Evolutionary conservation across 2,329 filamentous ascomycete genomes (phyloP), one percentile per base, ranked within the genome.

Genomic region (Alternaria solani): DNA sequence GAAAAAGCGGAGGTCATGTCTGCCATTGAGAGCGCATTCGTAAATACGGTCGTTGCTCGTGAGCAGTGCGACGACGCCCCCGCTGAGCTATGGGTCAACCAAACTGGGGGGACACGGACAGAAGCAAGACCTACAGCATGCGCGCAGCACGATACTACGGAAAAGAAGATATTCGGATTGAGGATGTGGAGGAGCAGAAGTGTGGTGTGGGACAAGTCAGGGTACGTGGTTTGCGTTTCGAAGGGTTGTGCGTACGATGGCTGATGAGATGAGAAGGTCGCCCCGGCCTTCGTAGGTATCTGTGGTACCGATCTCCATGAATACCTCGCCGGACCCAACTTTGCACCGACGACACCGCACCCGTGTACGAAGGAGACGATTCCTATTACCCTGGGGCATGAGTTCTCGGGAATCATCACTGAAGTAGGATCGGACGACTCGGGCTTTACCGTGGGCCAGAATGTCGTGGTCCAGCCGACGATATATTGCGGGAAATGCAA

Each of bases 351-450:
- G 7, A 75, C 73, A 7, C 85, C 87, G 1, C 88, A 90, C 67
- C 83, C 83, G 2, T 74, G 89, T 23, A 90, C 87, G 0, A 79
- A 82, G 32, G 85, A 86, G 57, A 80, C 79, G 1, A 81, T 87
- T 36, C 88, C 88, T 4, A 81, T 89, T 9, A 87, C 83, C 0
- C 79, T 90, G 9, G 88, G 89, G 26, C 88, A 91, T 69, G 89
- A 91, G 70, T 88, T 90, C 74, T 85, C 83, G 4, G 88, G 88
- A 11, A 82, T 83, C 2, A 79, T 91, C 32, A 80, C 83, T 11
- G 86, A 88, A 64, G 77, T 90, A n/a, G 88, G 88, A 0, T 68
- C 79, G 0, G 81, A 77, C 1, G 83, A 87, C 2, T 75, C 68
- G 0, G 72, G 72, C 9, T 77, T 89, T 48, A 78, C 81, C 43